Evolutionary conservation across 2,329 filamentous ascomycete genomes (phyloP), one percentile per base, ranked within the genome.

Genomic region (Neonectria coccinea): DNA sequence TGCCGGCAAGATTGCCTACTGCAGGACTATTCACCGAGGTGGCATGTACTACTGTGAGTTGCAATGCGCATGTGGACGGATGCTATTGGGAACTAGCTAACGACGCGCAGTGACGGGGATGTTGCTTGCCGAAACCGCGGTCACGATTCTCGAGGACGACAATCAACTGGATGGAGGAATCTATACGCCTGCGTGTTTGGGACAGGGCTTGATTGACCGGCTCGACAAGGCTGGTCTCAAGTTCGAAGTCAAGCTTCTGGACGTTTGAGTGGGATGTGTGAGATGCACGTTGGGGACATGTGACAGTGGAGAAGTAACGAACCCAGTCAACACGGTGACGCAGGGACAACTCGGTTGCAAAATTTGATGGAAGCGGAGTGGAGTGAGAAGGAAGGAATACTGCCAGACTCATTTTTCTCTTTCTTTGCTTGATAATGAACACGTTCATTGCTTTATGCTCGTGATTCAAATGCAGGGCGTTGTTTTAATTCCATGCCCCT

Each of bases 181-280:
- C 25, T 87, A 92, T 66, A 94, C 92, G 1, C 89, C 92, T 1
- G 90, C 91, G 0, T 91, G 87, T 58, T 79, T 94, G 2, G 92
- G 92, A 1, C 88, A 90, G 69, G 80, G 83, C 10, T 91, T 88
- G 73, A 81, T 93, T 64, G 87, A 93, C 72, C 83, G 89, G 14
- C 72, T 92, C 44, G 80, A 86, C 39, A 81, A 83, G 36, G 84
- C 81, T 42, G 91, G 91, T 2, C 85, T 94, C 73, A 86, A 86
- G 74, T 82, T 91, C 48, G 86, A 91, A 71, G 82, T 83, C 25
- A 84, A 82, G 73, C 78, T 86, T 16, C 61, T 75, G 54, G 70
- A 75, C 45, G 62, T 58, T 41, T 74, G 41, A 56, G 48, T 11
- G 1, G 22, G 25, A 14, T 57, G 33, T 14, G 16, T 36, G 45